phyloP scores from a whole-genome alignment of 164 flowering plant genomes.

The Stephania cephalantha region DNA sequence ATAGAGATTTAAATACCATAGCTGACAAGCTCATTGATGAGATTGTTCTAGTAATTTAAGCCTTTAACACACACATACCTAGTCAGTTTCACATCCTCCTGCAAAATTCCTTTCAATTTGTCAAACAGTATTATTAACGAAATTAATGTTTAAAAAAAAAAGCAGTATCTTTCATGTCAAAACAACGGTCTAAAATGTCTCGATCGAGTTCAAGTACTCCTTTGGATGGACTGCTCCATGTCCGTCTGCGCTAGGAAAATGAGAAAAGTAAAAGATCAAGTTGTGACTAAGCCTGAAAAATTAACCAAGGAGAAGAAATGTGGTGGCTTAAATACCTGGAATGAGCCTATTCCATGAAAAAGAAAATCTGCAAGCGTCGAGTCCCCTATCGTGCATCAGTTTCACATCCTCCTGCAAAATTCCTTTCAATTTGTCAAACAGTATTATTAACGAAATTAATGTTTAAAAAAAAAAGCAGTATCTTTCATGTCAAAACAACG shows the following conservation, averaged over 20 bases:
- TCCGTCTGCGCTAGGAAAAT: background rate
- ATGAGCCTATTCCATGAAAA: background rate
- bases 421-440: no score
- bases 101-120: background rate
- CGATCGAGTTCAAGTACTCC: no score
- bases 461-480: no score
- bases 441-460: no score
- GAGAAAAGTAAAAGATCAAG: background rate
- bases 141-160: no score
- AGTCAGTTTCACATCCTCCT: constrained; percentile 7
- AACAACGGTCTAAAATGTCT: no score
- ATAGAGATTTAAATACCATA: background rate
- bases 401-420: constrained; percentile 4
- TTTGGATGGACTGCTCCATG: background rate
- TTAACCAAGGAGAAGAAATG: background rate
- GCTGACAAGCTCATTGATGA: background rate
- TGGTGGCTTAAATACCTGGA: background rate
- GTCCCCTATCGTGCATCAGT: constrained; percentile 1
- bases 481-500: no score
- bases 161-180: no score
- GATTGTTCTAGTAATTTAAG: background rate
- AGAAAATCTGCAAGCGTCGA: constrained; percentile 6
- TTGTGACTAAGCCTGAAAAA: background rate
- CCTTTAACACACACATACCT: no score
- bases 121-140: no score